Conservation (phyloP, 805 yeast species). For the Ogataea nonfermentans region DNA sequence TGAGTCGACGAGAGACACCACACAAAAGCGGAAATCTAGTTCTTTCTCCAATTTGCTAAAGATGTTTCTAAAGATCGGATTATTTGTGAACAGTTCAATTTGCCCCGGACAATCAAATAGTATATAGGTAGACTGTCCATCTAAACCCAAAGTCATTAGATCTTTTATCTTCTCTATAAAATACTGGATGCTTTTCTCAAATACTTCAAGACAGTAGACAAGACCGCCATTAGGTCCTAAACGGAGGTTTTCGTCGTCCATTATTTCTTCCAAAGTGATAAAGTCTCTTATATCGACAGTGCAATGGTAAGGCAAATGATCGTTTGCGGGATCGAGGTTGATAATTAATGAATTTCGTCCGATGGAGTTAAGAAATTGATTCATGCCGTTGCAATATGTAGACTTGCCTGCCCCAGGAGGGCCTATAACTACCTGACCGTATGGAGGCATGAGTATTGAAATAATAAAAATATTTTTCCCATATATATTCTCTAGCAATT, state of each 20-base stretch:
- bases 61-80: slow-evolving; percentile 65
- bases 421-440: slow-evolving; percentile 92
- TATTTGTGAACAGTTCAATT: slow-evolving; percentile 91
- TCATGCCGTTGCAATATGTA: slow-evolving; percentile 90
- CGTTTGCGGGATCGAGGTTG: slow-evolving; percentile 85
- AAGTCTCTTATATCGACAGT: slow-evolving; percentile 56
- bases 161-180: slow-evolving; percentile 56
- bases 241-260: slow-evolving; percentile 47
- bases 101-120: slow-evolving; percentile 95
- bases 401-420: slow-evolving; percentile 99
- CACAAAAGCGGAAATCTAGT: slow-evolving; percentile 72
- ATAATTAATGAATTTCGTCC: slow-evolving; percentile 85
- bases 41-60: slow-evolving; percentile 63
- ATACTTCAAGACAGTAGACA: slow-evolving; percentile 76
- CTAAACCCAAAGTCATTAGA: slow-evolving; percentile 44
- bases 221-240: slow-evolving; percentile 82
- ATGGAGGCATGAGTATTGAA: slow-evolving; percentile 44
- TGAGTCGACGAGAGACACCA: slow-evolving; percentile 83
- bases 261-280: slow-evolving; percentile 56
- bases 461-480: background rate
- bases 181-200: slow-evolving; percentile 55
- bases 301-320: slow-evolving; percentile 51
- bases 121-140: slow-evolving; percentile 54
- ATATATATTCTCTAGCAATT: background rate
- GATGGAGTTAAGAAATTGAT: slow-evolving; percentile 88